Percentiles rank a stretch among this genome's conserved stretches.
phyloP scores from a whole-genome alignment of 1,284 basidiomycete species.

The Marasmius sp. region DNA sequence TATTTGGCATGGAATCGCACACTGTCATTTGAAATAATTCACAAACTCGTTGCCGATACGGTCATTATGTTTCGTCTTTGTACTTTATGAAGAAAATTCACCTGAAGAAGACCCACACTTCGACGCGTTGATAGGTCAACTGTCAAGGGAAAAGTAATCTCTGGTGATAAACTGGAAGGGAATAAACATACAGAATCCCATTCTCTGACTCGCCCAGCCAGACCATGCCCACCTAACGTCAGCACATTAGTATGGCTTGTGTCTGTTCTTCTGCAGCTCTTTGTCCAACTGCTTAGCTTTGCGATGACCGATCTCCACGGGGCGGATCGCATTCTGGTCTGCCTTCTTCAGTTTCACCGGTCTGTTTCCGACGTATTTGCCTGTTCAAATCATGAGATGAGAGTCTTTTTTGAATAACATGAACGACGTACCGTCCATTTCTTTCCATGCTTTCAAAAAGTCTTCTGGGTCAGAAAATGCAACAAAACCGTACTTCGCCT shows the following conservation, averaged over 20 bases:
- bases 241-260: slow-evolving; percentile 65
- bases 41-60: background rate
- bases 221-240: background rate
- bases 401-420: background rate
- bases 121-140: background rate
- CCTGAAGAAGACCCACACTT: background rate
- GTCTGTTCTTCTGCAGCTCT: slow-evolving; percentile 80
- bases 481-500: slow-evolving; percentile 98
- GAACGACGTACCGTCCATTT: slow-evolving; percentile 86
- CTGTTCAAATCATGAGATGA: slow-evolving; percentile 39
- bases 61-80: background rate
- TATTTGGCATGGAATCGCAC: slow-evolving; percentile 9
- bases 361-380: slow-evolving; percentile 95
- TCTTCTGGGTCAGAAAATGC: slow-evolving; percentile 99
- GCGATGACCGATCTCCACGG: slow-evolving; percentile 90
- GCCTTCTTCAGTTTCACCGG: slow-evolving; percentile 92
- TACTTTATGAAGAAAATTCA: background rate
- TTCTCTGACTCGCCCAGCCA: background rate
- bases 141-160: background rate
- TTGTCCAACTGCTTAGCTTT: slow-evolving; percentile 83
- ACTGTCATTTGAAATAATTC: background rate
- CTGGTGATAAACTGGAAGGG: background rate
- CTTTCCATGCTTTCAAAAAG: slow-evolving; percentile 98
- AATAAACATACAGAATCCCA: background rate
- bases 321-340: slow-evolving; percentile 77